These are phyloP conservation scores for Lojkania enalia DNA, from an alignment of 2,329 filamentous ascomycete genomes.

Conservation along the genomic window DNA sequence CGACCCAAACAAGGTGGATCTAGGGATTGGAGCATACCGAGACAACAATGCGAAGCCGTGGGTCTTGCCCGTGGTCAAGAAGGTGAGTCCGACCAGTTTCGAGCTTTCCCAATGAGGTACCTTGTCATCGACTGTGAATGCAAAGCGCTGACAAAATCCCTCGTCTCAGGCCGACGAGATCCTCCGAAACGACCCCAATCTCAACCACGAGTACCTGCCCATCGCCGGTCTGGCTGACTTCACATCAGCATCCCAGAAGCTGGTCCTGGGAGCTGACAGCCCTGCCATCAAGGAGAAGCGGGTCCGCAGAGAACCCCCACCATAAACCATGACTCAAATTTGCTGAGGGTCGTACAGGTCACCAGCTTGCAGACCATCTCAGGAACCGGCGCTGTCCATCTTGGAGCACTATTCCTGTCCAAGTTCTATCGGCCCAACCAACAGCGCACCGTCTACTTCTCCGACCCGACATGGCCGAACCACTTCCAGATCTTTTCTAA, in stretches of 20 bases:
- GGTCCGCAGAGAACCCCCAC: conserved; percentile 46
- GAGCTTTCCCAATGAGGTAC: conserved; percentile 1
- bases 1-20: conserved; percentile 79
- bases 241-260: conserved; percentile 85
- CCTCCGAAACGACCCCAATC: conserved; percentile 81
- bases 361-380: conserved; percentile 92
- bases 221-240: conserved; percentile 87
- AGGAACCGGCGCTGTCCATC: conserved; percentile 90
- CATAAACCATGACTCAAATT: conserved; percentile 28
- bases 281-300: conserved; percentile 84
- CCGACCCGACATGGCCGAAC: conserved; percentile 96
- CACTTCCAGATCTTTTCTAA: conserved; percentile 98
- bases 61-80: conserved; percentile 94
- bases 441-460: conserved; percentile 81
- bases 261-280: conserved; percentile 80
- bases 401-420: conserved; percentile 90
- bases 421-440: conserved; percentile 76
- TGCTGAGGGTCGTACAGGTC: conserved; percentile 50
- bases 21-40: conserved; percentile 93
- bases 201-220: conserved; percentile 98
- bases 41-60: conserved; percentile 96
- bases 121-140: conserved; percentile 1
- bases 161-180: conserved; percentile 78
- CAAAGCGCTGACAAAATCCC: conserved; percentile 22
- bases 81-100: conserved; percentile 61